These are phyloP conservation scores for Wickerhamomyces xylosicus DNA, from an alignment of 805 yeast species.

Conservation along the genomic window DNA sequence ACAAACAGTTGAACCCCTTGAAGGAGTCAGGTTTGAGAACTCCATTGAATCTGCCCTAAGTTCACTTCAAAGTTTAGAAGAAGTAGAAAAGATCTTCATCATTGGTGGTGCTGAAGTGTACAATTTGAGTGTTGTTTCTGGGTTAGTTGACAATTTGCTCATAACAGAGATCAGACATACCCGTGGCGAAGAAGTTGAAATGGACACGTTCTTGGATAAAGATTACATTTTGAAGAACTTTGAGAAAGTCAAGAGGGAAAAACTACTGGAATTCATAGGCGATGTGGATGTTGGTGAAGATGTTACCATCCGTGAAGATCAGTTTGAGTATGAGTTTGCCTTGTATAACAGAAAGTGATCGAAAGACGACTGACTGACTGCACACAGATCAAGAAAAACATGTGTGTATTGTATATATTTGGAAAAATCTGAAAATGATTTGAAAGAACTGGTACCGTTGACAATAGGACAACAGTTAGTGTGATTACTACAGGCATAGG, in stretches of 20 bases:
- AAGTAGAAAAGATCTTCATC: conserved; percentile 55
- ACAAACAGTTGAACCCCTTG: conserved; percentile 7
- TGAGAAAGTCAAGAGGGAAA: conserved; percentile 23
- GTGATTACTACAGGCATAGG: too few species aligned
- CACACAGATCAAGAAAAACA: too few species aligned
- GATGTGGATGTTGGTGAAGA: conserved; percentile 13
- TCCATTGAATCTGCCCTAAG: conserved; percentile 35
- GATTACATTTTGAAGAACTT: conserved; percentile 24
- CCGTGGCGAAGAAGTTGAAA: conserved; percentile 22
- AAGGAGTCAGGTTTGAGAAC: conserved; percentile 24
- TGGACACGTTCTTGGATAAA: conserved; percentile 63
- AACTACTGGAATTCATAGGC: conserved; percentile 30
- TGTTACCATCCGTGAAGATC: conserved; percentile 32
- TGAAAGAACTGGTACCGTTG: too few species aligned
- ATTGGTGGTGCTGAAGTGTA: conserved; percentile 94
- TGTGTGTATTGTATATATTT: too few species aligned
- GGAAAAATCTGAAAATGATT: too few species aligned
- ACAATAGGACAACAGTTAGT: too few species aligned
- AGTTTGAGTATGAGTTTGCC: conserved; percentile 47
- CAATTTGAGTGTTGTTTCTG: conserved; percentile 35
- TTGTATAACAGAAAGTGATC: conserved; percentile 39
- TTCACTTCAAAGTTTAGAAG: conserved; percentile 15
- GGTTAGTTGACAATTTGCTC: conserved; percentile 45
- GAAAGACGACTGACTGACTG: background rate
- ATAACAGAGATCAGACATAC: conserved; percentile 55